phyloP scores from a whole-genome alignment of 805 yeast genomes.

The Priceomyces melissophilus region DNA sequence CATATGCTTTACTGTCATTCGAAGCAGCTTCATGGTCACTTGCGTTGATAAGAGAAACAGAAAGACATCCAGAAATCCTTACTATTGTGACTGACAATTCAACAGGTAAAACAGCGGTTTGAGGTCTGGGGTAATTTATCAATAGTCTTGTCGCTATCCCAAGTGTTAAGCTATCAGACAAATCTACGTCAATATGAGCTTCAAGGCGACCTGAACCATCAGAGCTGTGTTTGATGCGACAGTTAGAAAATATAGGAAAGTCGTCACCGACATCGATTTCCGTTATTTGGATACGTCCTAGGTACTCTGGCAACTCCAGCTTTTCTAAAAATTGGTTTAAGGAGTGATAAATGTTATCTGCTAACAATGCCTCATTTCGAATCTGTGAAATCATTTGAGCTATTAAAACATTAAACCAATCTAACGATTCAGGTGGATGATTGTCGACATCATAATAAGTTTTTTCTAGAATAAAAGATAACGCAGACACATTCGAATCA shows the following conservation, averaged over 20 bases:
- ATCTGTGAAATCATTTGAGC: slow-evolving; percentile 89
- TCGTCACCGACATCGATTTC: slow-evolving; percentile 94
- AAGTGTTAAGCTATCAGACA: slow-evolving; percentile 79
- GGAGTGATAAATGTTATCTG: slow-evolving; percentile 81
- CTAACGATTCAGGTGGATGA: slow-evolving; percentile 87
- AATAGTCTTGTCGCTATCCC: slow-evolving; percentile 80
- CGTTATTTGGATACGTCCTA: slow-evolving; percentile 73
- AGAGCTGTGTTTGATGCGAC: slow-evolving; percentile 67
- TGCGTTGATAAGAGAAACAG: slow-evolving; percentile 63
- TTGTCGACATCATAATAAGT: slow-evolving; percentile 88
- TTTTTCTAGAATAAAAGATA: slow-evolving; percentile 68
- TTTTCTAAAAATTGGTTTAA: slow-evolving; percentile 62
- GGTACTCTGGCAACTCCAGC: slow-evolving; percentile 71
- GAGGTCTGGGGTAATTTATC: slow-evolving; percentile 77
- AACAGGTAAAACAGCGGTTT: slow-evolving; percentile 85
- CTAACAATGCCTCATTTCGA: slow-evolving; percentile 80
- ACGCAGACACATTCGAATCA: slow-evolving; percentile 13
- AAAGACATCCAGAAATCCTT: slow-evolving; percentile 84
- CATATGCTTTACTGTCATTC: background rate
- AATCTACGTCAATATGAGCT: slow-evolving; percentile 87
- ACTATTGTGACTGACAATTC: slow-evolving; percentile 82
- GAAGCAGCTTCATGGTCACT: slow-evolving; percentile 28
- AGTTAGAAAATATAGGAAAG: slow-evolving; percentile 91
- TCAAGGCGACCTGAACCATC: slow-evolving; percentile 57
- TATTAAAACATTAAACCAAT: slow-evolving; percentile 93